phyloP scores from a whole-genome alignment of 208 protist genomes.

The Crithidia bombi region DNA sequence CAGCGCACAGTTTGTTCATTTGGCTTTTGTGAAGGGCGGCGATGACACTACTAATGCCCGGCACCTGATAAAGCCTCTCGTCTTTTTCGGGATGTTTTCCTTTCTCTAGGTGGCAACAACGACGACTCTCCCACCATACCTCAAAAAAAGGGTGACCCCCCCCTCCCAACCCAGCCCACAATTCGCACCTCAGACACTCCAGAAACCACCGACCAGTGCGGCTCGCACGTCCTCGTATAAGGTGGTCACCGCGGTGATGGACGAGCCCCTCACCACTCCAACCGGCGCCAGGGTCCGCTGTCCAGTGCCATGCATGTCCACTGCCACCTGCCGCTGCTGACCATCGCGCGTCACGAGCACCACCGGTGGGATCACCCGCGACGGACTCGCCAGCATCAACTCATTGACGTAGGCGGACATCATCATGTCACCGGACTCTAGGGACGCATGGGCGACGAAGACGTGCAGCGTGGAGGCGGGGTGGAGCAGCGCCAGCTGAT shows the following conservation, averaged over 20 bases:
- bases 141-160: conserved; percentile 5
- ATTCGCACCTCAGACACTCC: conserved; percentile 8
- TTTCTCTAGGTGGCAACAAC: no score
- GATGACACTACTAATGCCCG: no score
- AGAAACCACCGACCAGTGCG: conserved; percentile 24
- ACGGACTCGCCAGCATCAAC: conserved; percentile 33
- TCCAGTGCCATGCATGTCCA: conserved; percentile 43
- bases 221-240: conserved; percentile 31
- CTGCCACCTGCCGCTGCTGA: conserved; percentile 57
- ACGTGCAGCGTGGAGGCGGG: conserved; percentile 68
- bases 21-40: no score
- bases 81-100: no score
- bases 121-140: no score
- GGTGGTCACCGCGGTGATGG: conserved; percentile 3
- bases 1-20: no score
- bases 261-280: conserved; percentile 1
- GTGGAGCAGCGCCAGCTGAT: conserved; percentile 68
- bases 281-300: conserved; percentile 15
- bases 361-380: conserved; percentile 44
- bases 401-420: conserved; percentile 50
- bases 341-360: conserved; percentile 71
- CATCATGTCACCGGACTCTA: conserved; percentile 74
- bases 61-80: no score
- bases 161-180: background rate
- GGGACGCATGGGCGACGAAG: conserved; percentile 60